Conservation (phyloP, 2,329 filamentous ascomycete genomes). For the Cercospora beticola region DNA sequence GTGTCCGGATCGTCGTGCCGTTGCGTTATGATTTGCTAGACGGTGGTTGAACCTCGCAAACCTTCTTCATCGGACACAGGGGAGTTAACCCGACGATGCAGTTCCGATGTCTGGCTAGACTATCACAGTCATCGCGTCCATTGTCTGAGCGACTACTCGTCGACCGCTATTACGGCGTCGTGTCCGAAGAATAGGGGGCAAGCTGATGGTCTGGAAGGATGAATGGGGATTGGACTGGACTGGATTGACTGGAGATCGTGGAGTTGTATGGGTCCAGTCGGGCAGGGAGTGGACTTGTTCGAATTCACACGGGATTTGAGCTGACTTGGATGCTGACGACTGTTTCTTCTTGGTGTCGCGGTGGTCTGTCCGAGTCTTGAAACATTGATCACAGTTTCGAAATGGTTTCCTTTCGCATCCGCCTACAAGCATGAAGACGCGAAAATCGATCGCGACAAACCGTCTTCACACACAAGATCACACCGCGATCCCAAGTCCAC, state of each 20-base stretch:
- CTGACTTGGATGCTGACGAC: not conserved
- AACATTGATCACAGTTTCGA: not conserved
- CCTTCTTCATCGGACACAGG: no score
- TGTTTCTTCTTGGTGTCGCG: not conserved
- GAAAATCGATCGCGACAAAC: not conserved
- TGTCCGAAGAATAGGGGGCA: not conserved
- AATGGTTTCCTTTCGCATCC: not conserved
- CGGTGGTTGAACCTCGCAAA: no score
- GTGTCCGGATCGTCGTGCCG: not conserved
- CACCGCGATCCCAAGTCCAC: not conserved
- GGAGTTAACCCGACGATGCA: not conserved
- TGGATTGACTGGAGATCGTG: not conserved
- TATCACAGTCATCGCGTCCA: not conserved
- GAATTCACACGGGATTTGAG: not conserved
- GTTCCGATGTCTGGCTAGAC: not conserved
- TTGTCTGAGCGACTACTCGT: not conserved
- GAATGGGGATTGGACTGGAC: not conserved
- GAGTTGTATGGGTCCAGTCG: not conserved
- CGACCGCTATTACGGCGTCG: not conserved
- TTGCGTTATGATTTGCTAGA: not conserved
- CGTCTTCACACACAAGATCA: not conserved
- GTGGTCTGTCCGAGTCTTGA: not conserved
- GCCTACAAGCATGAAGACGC: not conserved
- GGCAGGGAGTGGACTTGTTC: not conserved
- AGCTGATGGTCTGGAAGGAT: not conserved